Percentiles rank a stretch among this genome's conserved stretches.
These are phyloP conservation scores for Teunomyces funiuensis DNA, from an alignment of 805 yeast species.

Conservation along the genomic window DNA sequence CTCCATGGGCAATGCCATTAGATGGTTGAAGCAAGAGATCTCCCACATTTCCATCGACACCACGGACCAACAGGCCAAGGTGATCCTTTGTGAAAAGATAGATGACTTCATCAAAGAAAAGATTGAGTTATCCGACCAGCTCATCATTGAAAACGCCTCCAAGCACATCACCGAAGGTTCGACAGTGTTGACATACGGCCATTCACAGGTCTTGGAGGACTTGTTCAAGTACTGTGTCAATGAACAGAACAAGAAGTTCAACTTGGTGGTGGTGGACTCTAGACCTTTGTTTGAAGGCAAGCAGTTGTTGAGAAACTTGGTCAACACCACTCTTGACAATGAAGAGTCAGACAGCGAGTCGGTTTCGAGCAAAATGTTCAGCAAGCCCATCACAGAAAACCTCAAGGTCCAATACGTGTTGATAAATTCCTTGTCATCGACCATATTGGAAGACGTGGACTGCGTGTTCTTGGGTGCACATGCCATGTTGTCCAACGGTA, in stretches of 20 bases:
- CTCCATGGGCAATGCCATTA: slow-evolving; percentile 95
- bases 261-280: slow-evolving; percentile 86
- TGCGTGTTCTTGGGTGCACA: slow-evolving; percentile 94
- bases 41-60: slow-evolving; percentile 76
- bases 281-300: slow-evolving; percentile 95
- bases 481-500: slow-evolving; percentile 93
- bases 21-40: slow-evolving; percentile 96
- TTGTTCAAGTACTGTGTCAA: slow-evolving; percentile 66
- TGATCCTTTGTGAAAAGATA: slow-evolving; percentile 60
- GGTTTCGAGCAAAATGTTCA: slow-evolving; percentile 15
- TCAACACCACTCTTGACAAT: slow-evolving; percentile 39
- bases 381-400: slow-evolving; percentile 44
- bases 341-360: slow-evolving; percentile 18
- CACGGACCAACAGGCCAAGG: slow-evolving; percentile 66
- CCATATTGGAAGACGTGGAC: slow-evolving; percentile 83
- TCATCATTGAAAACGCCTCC: slow-evolving; percentile 79
- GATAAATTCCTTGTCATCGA: slow-evolving; percentile 69
- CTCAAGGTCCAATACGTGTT: slow-evolving; percentile 76
- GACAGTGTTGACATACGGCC: slow-evolving; percentile 84
- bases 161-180: slow-evolving; percentile 72
- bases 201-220: slow-evolving; percentile 78
- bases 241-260: slow-evolving; percentile 62
- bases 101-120: slow-evolving; percentile 83
- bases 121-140: slow-evolving; percentile 76
- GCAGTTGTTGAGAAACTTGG: slow-evolving; percentile 63